Percentiles rank a stretch among this genome's conserved stretches.
phyloP scores from a whole-genome alignment of 2,329 filamentous ascomycete species.

The Ceratocystis alfenasii region DNA sequence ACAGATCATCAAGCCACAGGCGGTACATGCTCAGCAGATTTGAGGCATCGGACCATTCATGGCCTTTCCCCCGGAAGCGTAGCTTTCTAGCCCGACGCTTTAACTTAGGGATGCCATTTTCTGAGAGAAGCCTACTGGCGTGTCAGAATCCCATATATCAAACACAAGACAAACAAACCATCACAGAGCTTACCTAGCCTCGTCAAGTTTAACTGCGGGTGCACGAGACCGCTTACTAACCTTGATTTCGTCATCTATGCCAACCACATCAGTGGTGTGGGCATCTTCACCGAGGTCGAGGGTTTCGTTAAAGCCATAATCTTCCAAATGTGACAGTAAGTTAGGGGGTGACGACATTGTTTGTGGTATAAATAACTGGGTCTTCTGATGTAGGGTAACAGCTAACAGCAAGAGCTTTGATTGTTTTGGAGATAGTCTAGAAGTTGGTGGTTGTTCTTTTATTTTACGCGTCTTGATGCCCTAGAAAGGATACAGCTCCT shows the following conservation, averaged over 20 bases:
- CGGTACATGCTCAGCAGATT: slow-evolving; percentile 84
- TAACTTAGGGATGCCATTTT: slow-evolving; percentile 71
- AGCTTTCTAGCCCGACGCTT: slow-evolving; percentile 58
- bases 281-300: slow-evolving; percentile 30
- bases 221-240: slow-evolving; percentile 60
- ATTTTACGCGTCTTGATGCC: slow-evolving; percentile 15
- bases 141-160: background rate
- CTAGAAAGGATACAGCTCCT: slow-evolving; percentile 15
- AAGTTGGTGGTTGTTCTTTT: no score
- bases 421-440: no score
- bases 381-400: background rate
- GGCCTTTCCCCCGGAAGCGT: slow-evolving; percentile 81
- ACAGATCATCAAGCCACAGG: slow-evolving; percentile 91
- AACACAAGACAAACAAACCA: background rate
- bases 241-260: slow-evolving; percentile 77
- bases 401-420: background rate
- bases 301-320: slow-evolving; percentile 56
- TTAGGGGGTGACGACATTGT: slow-evolving; percentile 7
- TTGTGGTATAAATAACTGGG: background rate
- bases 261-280: slow-evolving; percentile 45
- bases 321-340: slow-evolving; percentile 54
- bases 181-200: slow-evolving; percentile 44
- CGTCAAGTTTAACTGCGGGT: slow-evolving; percentile 77
- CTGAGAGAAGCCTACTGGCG: slow-evolving; percentile 57
- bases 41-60: slow-evolving; percentile 83